Percentiles rank a stretch among this genome's conserved stretches.
Conservation (phyloP, 73 alveolate species). For the Stentor roeselii region DNA sequence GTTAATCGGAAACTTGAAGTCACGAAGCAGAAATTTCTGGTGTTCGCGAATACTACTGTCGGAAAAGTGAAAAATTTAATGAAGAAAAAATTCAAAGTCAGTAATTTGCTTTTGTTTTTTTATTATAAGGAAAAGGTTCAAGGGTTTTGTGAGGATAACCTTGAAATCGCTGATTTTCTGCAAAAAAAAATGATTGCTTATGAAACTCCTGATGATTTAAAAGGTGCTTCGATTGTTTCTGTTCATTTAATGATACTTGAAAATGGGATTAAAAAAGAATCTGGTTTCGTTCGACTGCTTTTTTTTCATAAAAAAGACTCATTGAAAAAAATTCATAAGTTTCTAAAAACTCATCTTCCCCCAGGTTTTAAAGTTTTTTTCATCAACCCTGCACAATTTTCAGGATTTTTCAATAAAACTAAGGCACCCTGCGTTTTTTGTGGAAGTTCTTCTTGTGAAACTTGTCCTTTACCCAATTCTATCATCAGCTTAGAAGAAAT, state of each 20-base stretch:
- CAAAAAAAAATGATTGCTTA: background rate
- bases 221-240: too few relatives aligned
- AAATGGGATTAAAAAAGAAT: background rate
- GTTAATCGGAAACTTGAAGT: background rate
- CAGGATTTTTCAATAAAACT: conserved; percentile 4
- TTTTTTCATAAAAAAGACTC: background rate
- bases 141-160: background rate
- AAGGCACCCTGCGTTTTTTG: conserved; percentile 28
- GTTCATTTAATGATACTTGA: too few relatives aligned
- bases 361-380: too few relatives aligned
- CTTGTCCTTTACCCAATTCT: conserved; percentile 25
- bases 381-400: background rate
- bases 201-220: background rate
- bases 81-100: too few relatives aligned
- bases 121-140: background rate
- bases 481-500: too few relatives aligned
- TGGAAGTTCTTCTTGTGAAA: background rate
- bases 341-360: background rate
- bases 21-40: background rate
- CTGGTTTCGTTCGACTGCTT: background rate
- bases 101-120: too few relatives aligned
- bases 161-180: background rate
- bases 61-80: background rate
- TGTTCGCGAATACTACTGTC: background rate
- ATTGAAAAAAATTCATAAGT: background rate